Evolutionary conservation across 2,329 filamentous ascomycete genomes (phyloP).

Genomic region (Ustulina deusta): DNA sequence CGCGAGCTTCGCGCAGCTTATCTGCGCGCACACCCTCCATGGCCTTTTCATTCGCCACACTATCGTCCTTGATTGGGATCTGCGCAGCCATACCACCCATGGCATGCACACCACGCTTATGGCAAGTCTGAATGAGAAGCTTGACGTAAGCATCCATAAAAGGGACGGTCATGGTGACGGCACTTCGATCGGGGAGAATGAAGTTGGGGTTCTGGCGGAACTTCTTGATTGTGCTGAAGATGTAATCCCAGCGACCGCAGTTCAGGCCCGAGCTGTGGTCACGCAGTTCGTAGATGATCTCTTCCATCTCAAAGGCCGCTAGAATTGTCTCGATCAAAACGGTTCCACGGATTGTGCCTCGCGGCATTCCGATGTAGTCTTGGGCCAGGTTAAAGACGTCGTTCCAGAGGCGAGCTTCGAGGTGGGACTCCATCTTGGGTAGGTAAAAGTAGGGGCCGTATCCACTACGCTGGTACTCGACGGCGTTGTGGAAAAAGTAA

Average conservation of each 20-base stretch:
- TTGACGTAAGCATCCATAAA: slow-evolving; percentile 99
- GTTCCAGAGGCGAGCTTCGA: slow-evolving; percentile 98
- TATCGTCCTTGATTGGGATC: slow-evolving; percentile 97
- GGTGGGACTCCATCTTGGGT: slow-evolving; percentile 97
- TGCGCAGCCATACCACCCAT: slow-evolving; percentile 99
- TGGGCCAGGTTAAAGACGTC: slow-evolving; percentile 96
- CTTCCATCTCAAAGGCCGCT: slow-evolving; percentile 99
- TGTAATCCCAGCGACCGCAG: slow-evolving; percentile 99
- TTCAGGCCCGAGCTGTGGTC: slow-evolving; percentile 97
- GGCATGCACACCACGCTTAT: slow-evolving; percentile 95
- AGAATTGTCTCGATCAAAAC: slow-evolving; percentile 98
- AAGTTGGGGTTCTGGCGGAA: slow-evolving; percentile 96
- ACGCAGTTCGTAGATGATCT: slow-evolving; percentile 99
- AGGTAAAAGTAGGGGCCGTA: slow-evolving; percentile 97
- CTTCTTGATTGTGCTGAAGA: slow-evolving; percentile 99
- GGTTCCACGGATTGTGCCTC: slow-evolving; percentile 93
- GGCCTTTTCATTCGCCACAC: slow-evolving; percentile 88
- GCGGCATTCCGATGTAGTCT: slow-evolving; percentile 88
- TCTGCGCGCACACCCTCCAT: slow-evolving; percentile 95
- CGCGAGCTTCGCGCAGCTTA: slow-evolving; percentile 94
- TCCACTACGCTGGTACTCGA: slow-evolving; percentile 85
- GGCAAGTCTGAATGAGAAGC: slow-evolving; percentile 97
- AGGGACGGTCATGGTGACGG: slow-evolving; percentile 96
- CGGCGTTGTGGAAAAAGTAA: slow-evolving; percentile 99
- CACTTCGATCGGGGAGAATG: slow-evolving; percentile 88